Evolutionary conservation across 495 filamentous ascomycete species (phyloP).

Genomic region (Podospora conica): DNA sequence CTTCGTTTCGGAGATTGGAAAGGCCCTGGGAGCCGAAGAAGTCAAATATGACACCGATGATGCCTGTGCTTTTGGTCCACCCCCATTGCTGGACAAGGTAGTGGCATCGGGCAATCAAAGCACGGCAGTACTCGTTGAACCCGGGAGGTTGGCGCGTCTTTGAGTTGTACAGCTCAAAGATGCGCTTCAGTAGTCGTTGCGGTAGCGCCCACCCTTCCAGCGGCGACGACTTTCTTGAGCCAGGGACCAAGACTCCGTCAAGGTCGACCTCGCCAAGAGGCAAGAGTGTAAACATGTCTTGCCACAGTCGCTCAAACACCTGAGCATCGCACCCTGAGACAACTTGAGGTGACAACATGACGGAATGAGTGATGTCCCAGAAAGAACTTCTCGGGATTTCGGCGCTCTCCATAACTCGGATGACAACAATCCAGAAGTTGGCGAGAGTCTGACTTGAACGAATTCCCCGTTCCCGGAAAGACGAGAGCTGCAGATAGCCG

Average conservation of each 20-base stretch:
- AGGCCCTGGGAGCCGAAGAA: slow-evolving; percentile 78
- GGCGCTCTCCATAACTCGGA: slow-evolving; percentile 50
- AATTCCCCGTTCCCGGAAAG: slow-evolving; percentile 60
- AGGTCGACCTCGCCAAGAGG: slow-evolving; percentile 73
- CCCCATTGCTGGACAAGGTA: slow-evolving; percentile 75
- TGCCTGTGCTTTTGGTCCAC: slow-evolving; percentile 66
- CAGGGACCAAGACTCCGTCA: slow-evolving; percentile 53
- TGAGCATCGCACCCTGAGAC: slow-evolving; percentile 42
- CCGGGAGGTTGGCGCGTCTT: slow-evolving; percentile 53
- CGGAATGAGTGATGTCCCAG: slow-evolving; percentile 52
- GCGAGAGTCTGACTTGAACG: slow-evolving; percentile 48
- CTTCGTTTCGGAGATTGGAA: slow-evolving; percentile 69
- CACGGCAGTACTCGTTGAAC: slow-evolving; percentile 76
- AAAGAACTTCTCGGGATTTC: slow-evolving; percentile 43
- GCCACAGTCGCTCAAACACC: slow-evolving; percentile 66
- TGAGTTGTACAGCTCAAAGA: slow-evolving; percentile 58
- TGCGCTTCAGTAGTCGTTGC: slow-evolving; percentile 56
- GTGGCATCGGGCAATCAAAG: slow-evolving; percentile 68
- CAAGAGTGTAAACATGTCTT: slow-evolving; percentile 62
- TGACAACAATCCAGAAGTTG: slow-evolving; percentile 61
- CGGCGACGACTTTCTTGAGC: slow-evolving; percentile 45
- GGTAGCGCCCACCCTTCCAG: slow-evolving; percentile 70
- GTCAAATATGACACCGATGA: slow-evolving; percentile 79
- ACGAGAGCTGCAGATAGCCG: slow-evolving; percentile 49
- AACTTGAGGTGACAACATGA: slow-evolving; percentile 32